Percentiles rank a stretch among this genome's conserved stretches.
phyloP scores from a whole-genome alignment of 2,329 filamentous ascomycete genomes.

The Aspergillus fischeri region DNA sequence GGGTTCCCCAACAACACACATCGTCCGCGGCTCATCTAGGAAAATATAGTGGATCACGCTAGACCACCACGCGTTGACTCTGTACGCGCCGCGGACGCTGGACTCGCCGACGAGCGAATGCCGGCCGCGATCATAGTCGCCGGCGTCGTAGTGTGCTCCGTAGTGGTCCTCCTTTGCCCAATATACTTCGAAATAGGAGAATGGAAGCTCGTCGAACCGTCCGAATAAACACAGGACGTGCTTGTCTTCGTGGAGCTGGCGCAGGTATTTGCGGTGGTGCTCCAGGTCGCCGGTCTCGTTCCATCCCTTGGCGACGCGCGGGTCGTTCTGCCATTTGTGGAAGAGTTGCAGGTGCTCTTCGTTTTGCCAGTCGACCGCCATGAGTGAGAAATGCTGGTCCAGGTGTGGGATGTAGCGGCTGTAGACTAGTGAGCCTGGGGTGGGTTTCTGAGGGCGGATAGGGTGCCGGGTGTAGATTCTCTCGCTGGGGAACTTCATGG shows the following conservation, averaged over 20 bases:
- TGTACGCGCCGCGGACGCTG: slow-evolving; percentile 51
- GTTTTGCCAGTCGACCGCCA: slow-evolving; percentile 65
- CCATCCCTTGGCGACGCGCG: slow-evolving; percentile 74
- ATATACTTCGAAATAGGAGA: slow-evolving; percentile 78
- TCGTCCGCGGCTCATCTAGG: slow-evolving; percentile 55
- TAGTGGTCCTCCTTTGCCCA: slow-evolving; percentile 67
- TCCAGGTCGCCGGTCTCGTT: slow-evolving; percentile 73
- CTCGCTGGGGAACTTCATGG: slow-evolving; percentile 45
- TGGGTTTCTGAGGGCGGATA: slow-evolving; percentile 66
- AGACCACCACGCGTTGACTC: slow-evolving; percentile 57
- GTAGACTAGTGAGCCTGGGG: slow-evolving; percentile 67
- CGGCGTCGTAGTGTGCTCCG: slow-evolving; percentile 54
- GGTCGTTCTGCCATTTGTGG: slow-evolving; percentile 79
- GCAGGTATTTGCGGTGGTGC: slow-evolving; percentile 68
- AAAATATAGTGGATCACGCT: slow-evolving; percentile 58
- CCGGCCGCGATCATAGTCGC: slow-evolving; percentile 56
- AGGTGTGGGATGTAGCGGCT: slow-evolving; percentile 75
- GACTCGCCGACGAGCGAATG: slow-evolving; percentile 58
- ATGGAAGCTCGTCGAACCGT: slow-evolving; percentile 65
- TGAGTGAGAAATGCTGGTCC: slow-evolving; percentile 71
- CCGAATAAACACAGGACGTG: slow-evolving; percentile 59
- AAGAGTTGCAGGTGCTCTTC: slow-evolving; percentile 65
- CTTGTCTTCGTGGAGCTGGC: slow-evolving; percentile 64
- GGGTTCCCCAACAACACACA: slow-evolving; percentile 59
- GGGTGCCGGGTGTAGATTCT: slow-evolving; percentile 64